These are phyloP conservation scores for button mushroom (Agaricus bisporus) DNA, from an alignment of 768 basidiomycete species.

Conservation along the genomic window DNA sequence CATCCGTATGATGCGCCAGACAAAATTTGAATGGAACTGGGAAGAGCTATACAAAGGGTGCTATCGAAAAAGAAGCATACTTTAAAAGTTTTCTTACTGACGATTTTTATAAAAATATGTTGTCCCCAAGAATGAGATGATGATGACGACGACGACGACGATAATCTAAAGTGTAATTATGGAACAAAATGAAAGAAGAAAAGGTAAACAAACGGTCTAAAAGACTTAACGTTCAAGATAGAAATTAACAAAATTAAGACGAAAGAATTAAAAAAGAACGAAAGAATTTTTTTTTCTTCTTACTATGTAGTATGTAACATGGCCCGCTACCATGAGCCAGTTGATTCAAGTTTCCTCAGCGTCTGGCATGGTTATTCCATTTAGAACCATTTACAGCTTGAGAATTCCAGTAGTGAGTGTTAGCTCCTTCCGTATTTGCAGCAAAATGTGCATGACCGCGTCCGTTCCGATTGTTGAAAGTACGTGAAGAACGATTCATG, in stretches of 20 bases:
- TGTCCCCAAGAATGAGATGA: neutral
- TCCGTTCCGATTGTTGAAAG: conserved; percentile 2
- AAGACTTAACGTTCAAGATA: conserved; percentile 1
- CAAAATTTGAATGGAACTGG: neutral
- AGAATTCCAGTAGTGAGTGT: conserved; percentile 12
- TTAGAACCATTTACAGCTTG: conserved; percentile 18
- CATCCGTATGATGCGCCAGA: neutral
- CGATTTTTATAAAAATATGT: neutral
- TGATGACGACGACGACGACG: neutral
- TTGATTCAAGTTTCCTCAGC: conserved; percentile 18
- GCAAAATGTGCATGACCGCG: conserved; percentile 4
- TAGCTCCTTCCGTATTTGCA: conserved; percentile 17
- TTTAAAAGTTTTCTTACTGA: neutral
- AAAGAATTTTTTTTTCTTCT: neutral
- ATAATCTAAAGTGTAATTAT: neutral
- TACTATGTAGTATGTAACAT: no score
- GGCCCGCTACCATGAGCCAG: no score
- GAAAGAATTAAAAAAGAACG: neutral
- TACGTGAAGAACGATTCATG: neutral
- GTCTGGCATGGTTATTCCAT: conserved; percentile 34
- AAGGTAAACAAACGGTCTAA: neutral
- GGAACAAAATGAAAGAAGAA: neutral
- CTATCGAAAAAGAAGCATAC: conserved; percentile 1
- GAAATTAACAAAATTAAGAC: neutral
- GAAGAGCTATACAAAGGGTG: neutral